These are phyloP conservation scores for Lumnitzera racemosa DNA, from an alignment of 345 rosid species.

Conservation along the genomic window DNA sequence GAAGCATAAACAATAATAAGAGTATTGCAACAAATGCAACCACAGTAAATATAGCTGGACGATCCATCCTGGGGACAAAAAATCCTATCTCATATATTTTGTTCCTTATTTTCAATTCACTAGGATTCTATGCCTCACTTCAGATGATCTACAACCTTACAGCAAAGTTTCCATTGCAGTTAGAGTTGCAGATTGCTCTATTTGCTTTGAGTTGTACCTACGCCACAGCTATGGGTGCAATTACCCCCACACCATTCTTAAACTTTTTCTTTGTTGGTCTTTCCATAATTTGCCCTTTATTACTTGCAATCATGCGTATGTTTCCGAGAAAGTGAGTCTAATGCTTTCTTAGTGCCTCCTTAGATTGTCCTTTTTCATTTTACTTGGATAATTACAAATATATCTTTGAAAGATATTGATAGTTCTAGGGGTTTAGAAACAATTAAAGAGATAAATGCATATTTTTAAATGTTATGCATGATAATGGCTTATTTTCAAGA, in stretches of 20 bases:
- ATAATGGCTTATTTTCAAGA: no score
- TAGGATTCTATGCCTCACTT: slow-evolving; percentile 2
- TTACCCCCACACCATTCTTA: neutral
- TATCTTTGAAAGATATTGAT: no score
- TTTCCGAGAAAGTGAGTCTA: no score
- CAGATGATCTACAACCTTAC: neutral
- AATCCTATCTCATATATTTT: neutral
- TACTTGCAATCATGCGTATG: slow-evolving; percentile 8
- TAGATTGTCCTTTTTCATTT: no score
- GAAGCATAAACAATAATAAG: neutral
- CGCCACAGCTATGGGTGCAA: neutral
- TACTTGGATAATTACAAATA: no score
- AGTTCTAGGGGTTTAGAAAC: no score
- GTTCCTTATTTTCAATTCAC: neutral
- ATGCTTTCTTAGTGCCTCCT: no score
- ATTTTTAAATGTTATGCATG: no score
- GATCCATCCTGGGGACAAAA: neutral
- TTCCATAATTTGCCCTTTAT: slow-evolving; percentile 7
- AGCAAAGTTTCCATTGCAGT: neutral
- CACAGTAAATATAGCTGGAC: neutral
- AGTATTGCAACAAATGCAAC: neutral
- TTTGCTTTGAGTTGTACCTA: neutral
- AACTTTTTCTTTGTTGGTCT: neutral
- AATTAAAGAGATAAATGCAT: no score
- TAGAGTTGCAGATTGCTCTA: neutral